Percentiles rank a stretch among this genome's conserved stretches.
These are phyloP conservation scores for Cynara cardunculus DNA, from an alignment of 129 eudicot species.

Conservation along the genomic window DNA sequence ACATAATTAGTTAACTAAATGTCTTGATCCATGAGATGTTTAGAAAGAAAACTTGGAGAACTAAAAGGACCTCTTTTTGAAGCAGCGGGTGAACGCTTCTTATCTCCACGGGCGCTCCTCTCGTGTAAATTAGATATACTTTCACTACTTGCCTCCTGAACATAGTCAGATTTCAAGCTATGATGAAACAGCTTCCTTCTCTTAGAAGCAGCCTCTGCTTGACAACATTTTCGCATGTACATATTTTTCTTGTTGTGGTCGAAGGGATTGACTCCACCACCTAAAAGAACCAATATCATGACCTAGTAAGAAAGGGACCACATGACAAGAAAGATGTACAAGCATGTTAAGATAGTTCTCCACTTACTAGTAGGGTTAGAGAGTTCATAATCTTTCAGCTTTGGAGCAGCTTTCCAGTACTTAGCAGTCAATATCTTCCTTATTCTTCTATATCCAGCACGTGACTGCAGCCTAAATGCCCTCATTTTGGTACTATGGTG, in stretches of 20 bases:
- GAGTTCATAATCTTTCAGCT: conserved; percentile 55
- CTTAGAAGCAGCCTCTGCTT: conserved; percentile 42
- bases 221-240: conserved; percentile 44
- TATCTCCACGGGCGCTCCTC: conserved; percentile 32
- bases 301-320: conserved; percentile 1
- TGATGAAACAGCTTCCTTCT: conserved; percentile 57
- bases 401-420: conserved; percentile 79
- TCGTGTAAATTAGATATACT: conserved; percentile 68
- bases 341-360: background rate
- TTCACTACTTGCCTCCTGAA: conserved; percentile 66
- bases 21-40: background rate
- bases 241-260: conserved; percentile 46
- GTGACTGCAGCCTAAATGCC: conserved; percentile 62
- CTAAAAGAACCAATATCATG: conserved; percentile 24
- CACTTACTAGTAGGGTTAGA: conserved; percentile 56
- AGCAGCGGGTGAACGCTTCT: conserved; percentile 29
- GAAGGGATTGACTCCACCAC: conserved; percentile 44
- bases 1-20: conserved; percentile 6
- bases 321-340: background rate
- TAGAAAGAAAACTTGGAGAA: background rate
- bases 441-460: conserved; percentile 56
- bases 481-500: conserved; percentile 50
- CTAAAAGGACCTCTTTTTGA: conserved; percentile 41
- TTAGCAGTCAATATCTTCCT: conserved; percentile 64
- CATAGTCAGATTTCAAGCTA: conserved; percentile 39